Conservation (phyloP, 106 monocot genomes). For the Alisma plantagoaquatica region DNA sequence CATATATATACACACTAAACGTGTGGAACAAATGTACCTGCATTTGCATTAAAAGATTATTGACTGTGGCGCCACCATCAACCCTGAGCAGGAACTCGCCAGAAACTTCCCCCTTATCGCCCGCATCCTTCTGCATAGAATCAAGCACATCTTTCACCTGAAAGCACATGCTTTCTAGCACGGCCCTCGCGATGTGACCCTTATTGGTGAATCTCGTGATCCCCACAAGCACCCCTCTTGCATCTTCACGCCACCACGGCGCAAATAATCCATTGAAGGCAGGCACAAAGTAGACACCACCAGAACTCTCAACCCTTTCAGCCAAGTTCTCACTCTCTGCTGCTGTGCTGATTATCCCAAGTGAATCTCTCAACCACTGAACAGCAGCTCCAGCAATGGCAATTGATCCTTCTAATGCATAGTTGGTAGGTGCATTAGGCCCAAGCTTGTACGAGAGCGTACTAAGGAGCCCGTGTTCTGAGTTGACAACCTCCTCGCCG, state of each 20-base stretch:
- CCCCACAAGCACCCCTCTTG: conserved; percentile 60
- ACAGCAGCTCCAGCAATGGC: conserved; percentile 96
- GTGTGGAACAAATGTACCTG: no score
- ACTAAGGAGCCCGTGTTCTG: conserved; percentile 54
- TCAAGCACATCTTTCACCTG: conserved; percentile 94
- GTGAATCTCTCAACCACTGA: conserved; percentile 89
- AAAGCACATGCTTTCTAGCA: conserved; percentile 90
- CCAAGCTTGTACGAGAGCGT: conserved; percentile 89
- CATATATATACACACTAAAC: no score
- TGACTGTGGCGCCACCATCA: conserved; percentile 88
- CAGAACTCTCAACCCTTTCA: conserved; percentile 48
- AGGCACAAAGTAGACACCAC: conserved; percentile 89
- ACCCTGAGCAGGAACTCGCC: conserved; percentile 70
- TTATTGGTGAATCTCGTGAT: conserved; percentile 81
- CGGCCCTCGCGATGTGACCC: conserved; percentile 73
- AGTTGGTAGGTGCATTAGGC: conserved; percentile 40
- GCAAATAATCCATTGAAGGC: conserved; percentile 94
- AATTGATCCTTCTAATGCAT: conserved; percentile 90
- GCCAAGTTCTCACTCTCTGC: conserved; percentile 62
- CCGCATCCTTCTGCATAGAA: conserved; percentile 82
- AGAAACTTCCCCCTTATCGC: conserved; percentile 17
- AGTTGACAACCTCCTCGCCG: conserved; percentile 43
- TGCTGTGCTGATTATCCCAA: conserved; percentile 57
- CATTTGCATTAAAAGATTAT: conserved; percentile 88
- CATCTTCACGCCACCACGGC: conserved; percentile 98